Base-by-base conservation (phyloP, 495 filamentous ascomycete genomes). In the Massariosphaeria phaeospora region DNA sequence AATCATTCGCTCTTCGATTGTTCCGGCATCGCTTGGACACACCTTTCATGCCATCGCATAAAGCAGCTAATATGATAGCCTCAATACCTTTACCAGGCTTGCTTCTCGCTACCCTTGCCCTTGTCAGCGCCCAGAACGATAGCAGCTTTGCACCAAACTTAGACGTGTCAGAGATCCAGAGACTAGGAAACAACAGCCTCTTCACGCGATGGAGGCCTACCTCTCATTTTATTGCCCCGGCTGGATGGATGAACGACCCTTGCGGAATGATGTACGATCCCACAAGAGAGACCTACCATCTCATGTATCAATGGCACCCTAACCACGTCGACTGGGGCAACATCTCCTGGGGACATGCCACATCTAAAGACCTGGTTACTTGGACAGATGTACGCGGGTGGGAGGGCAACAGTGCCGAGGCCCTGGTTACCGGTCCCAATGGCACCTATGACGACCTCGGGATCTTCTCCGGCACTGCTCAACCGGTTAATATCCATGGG, bases 241-340 rank as follows among this genome's bases (percentile, higher is more conserved):
- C 65, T 41, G 76, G 75, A 23, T 82, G 78, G 77, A 67, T 79
- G 68, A 80, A 82, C 51, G 79, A 82, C 27, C 79, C 79, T 4
- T 80, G 77, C 48, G 78, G 74, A 8, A 63, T 76, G 17, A 73
- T 76, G 47, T 82, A 80, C 42, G 78, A 81, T 55, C 75, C 75
- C 12, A 55, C 54, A 11, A 47, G 59, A 34, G 65, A 70, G 15
- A 74, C 70, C 5, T 68, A 72, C 61, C 55, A 64, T 43, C 62
- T 61, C 30, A 62, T 57, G 66, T 75, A 72, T 53, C 70, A 75
- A 59, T 72, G 66, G 65, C 65, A 73, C 62, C 71, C 72, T 0
- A 40, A 72, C 31, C 65, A 70, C 33, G 53, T 72, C 25, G 67
- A 71, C n/a, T 72, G 69, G 69, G 71, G 65, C 0, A 75, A 74